Evolutionary conservation across 208 protist species (phyloP), one percentile per base, ranked within the genome.

Genomic region (Leishmania amazonensis): DNA sequence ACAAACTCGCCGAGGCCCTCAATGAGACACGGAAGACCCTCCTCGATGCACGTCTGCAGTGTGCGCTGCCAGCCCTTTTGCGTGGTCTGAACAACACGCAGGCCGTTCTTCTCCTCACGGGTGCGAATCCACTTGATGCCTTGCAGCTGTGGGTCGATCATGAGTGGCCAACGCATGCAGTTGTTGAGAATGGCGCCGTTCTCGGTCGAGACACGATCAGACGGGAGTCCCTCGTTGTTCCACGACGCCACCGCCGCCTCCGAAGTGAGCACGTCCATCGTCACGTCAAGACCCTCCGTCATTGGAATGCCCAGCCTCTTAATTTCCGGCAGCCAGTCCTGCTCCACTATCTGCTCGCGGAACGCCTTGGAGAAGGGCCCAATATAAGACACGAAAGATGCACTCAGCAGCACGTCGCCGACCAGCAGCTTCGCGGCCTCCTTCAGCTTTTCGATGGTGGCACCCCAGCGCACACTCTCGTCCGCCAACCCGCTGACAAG

Each of bases 81-180:
- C 54, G 92, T 91, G 15, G 97, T 98, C 88, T 98, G 96, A 67
- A 98, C 90, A 35, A 98, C 94, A n/a, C 95, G 91, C 68, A 99
- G 87, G 35, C 96, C 96, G 83, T 98, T 98, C 90, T 97, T 97
- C 83, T 99, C 96, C 85, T 99, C 95, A 78, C 97, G 95, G 60
- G 95, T 98, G 40, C 94, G 89, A 81, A 99, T 99, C 99, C 99
- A 99, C 73, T 95, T 95, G 78, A 99, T 95, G 68, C 98, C 99
- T 90, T 99, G 99, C 58, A 99, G 87, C 92, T 99, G 98, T 49
- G 99, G 99, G 89, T 99, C 99, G 77, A 99, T 99, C 76, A 99
- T 93, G 53, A 99, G 89, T 79, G 99, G 99, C 99, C 99, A 99
- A 42, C 99, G 97, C 81, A 97, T 94, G 86, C 98, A 99, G 76